Conservation (phyloP, 129 eudicot species). For the Flaveria sonorensis region DNA sequence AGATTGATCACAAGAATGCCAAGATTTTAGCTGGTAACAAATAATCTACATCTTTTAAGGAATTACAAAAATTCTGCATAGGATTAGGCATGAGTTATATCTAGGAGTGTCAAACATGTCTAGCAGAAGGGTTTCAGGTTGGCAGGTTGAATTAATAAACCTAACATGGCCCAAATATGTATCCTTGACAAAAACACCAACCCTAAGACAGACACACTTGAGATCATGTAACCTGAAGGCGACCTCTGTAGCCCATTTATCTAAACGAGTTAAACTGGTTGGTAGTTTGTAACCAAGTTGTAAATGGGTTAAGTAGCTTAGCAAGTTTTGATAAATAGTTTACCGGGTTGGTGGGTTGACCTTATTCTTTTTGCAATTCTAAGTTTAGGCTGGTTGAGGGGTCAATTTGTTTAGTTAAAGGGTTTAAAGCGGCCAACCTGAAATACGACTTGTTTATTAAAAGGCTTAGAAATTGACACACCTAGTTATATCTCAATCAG, state of each 20-base stretch:
- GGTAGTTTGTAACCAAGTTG: neutral
- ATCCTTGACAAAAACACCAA: too few species aligned
- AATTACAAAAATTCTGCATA: too few species aligned
- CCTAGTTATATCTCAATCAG: neutral
- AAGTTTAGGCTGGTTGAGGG: neutral
- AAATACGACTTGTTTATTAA: neutral
- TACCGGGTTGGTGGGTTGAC: neutral
- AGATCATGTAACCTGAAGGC: too few species aligned
- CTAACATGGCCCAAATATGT: too few species aligned
- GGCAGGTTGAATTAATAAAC: neutral
- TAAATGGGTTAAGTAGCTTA: neutral
- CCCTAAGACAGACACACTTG: too few species aligned
- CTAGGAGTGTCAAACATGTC: neutral
- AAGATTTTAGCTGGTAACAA: slow-evolving; percentile 73
- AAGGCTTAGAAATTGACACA: neutral
- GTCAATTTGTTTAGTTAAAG: neutral
- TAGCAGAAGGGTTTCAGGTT: too few species aligned
- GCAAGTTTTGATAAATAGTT: neutral
- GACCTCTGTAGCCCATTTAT: too few species aligned
- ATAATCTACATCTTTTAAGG: too few species aligned
- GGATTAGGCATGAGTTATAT: neutral
- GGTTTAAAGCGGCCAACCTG: neutral
- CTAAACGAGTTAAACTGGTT: neutral
- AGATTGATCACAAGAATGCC: slow-evolving; percentile 67
- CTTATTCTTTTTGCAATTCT: neutral